phyloP scores from a whole-genome alignment of 495 filamentous ascomycete genomes.

The Parathielavia appendiculata region DNA sequence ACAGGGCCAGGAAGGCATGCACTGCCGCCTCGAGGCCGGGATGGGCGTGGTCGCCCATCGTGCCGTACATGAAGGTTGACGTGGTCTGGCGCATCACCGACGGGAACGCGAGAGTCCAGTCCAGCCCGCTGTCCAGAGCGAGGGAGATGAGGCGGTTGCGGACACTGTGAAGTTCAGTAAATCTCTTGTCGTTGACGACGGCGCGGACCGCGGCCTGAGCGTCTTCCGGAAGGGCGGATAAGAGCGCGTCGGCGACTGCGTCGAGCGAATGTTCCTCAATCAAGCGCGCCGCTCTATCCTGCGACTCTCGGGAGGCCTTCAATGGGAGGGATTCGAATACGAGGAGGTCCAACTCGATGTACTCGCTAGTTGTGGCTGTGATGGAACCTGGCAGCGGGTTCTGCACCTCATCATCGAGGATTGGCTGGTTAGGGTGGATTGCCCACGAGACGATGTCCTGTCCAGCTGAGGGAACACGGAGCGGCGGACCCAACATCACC shows the following conservation, averaged over 20 bases:
- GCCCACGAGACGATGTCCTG: slow-evolving; percentile 18
- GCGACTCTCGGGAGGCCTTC: background rate
- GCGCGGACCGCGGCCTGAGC: background rate
- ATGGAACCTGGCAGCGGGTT: slow-evolving; percentile 7
- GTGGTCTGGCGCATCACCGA: slow-evolving; percentile 3
- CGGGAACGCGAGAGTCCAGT: slow-evolving; percentile 22
- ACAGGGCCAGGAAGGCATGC: slow-evolving; percentile 8
- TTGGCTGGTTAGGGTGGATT: slow-evolving; percentile 2
- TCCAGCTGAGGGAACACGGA: background rate
- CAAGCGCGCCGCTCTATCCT: background rate
- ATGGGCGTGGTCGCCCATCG: background rate
- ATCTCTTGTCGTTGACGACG: background rate
- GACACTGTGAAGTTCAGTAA: background rate
- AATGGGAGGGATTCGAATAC: slow-evolving; percentile 9
- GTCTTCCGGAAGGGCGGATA: background rate
- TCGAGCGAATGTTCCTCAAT: slow-evolving; percentile 10
- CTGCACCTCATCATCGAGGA: background rate
- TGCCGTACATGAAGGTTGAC: slow-evolving; percentile 4
- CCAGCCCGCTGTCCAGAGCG: slow-evolving; percentile 22
- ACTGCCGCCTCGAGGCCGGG: slow-evolving; percentile 2
- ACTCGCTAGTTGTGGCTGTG: slow-evolving; percentile 15
- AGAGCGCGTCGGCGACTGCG: background rate
- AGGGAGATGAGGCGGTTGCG: slow-evolving; percentile 1
- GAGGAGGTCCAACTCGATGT: slow-evolving; percentile 24
- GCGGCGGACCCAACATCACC: slow-evolving; percentile 1